A percentile compares a stretch with the other conserved stretches of the same genome.
These are phyloP conservation scores for Boletus eberwhitei DNA, from an alignment of 768 basidiomycete genomes.

Conservation along the genomic window DNA sequence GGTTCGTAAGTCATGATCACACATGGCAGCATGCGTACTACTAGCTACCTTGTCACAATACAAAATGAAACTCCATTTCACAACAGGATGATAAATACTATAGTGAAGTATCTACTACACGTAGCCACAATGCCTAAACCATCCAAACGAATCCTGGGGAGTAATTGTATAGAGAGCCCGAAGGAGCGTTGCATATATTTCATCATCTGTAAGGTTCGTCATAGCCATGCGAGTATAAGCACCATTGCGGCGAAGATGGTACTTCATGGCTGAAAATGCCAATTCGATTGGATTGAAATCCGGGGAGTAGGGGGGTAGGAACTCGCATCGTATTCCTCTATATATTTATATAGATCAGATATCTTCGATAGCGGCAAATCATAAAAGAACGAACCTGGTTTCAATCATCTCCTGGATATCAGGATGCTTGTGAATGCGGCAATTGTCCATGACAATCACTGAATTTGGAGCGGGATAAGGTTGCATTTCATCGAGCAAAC, in stretches of 20 bases:
- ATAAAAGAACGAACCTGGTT: background rate
- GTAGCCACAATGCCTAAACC: background rate
- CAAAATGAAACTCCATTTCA: too few relatives aligned
- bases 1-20: too few relatives aligned
- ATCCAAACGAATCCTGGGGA: background rate
- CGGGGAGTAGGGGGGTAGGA: background rate
- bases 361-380: too few relatives aligned
- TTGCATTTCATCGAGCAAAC: background rate
- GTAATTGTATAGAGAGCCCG: background rate
- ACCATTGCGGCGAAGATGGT: background rate
- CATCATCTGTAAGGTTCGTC: background rate
- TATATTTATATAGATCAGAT: background rate
- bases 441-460: background rate
- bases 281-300: background rate
- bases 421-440: background rate
- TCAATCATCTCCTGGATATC: background rate
- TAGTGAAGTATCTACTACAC: too few relatives aligned
- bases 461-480: background rate
- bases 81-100: too few relatives aligned
- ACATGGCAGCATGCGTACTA: too few relatives aligned
- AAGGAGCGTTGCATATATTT: background rate
- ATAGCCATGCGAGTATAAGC: background rate
- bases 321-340: background rate
- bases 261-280: background rate
- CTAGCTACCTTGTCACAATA: too few relatives aligned